Evolutionary conservation across 2,329 filamentous ascomycete genomes (phyloP).

Genomic region (Phialophora chinensis): DNA sequence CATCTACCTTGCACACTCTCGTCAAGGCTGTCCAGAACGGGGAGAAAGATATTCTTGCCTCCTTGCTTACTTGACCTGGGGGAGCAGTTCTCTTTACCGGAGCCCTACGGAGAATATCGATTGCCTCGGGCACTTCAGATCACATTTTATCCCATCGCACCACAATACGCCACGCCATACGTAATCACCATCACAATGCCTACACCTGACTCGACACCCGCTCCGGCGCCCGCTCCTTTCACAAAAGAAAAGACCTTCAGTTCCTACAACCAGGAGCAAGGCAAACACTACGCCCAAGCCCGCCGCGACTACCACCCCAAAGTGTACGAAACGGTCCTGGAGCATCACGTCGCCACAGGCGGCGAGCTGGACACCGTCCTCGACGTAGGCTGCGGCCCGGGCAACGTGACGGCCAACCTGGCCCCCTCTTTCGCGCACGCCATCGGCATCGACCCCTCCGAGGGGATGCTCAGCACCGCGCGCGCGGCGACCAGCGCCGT

Average conservation of each 20-base stretch:
- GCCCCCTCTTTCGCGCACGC: slow-evolving; percentile 53
- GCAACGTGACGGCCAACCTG: slow-evolving; percentile 56
- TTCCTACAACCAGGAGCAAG: slow-evolving; percentile 53
- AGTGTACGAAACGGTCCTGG: slow-evolving; percentile 56
- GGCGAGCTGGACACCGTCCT: slow-evolving; percentile 53
- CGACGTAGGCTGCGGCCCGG: slow-evolving; percentile 65
- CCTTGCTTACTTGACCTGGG: not conserved
- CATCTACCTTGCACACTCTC: not conserved
- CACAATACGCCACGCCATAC: not conserved
- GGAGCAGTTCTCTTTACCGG: not conserved
- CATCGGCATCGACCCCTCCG: slow-evolving; percentile 59
- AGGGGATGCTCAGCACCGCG: slow-evolving; percentile 60
- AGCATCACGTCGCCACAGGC: slow-evolving; percentile 55
- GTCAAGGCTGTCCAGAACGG: no score
- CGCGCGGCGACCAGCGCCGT: slow-evolving; percentile 47
- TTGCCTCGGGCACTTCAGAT: no score
- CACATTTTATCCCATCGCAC: no score
- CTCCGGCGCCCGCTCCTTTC: slow-evolving; percentile 1
- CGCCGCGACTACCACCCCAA: slow-evolving; percentile 53
- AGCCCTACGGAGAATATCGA: no score
- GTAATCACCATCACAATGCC: not conserved
- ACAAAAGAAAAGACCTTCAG: slow-evolving; percentile 50
- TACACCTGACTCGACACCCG: not conserved
- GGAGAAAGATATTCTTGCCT: not conserved
- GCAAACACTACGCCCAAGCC: slow-evolving; percentile 51